Evolutionary conservation across 495 filamentous ascomycete genomes (phyloP).

Genomic region (Neurospora discreta): DNA sequence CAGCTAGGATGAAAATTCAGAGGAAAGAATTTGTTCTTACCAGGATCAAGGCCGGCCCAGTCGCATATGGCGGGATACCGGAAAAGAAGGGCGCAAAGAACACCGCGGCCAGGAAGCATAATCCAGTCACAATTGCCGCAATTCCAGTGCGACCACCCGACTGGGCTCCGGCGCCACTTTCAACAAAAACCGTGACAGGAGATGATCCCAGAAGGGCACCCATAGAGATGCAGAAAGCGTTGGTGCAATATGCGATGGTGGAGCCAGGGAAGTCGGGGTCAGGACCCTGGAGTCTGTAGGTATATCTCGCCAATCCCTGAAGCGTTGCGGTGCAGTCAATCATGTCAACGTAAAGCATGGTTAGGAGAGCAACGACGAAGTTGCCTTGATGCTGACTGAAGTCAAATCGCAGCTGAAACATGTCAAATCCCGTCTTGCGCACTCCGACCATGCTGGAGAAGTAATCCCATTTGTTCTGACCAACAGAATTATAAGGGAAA

Average conservation of each 20-base stretch:
- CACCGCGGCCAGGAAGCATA: slow-evolving; percentile 66
- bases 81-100: slow-evolving; percentile 81
- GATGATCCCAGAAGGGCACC: slow-evolving; percentile 64
- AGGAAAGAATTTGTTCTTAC: slow-evolving; percentile 28
- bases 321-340: slow-evolving; percentile 52
- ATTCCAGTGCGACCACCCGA: slow-evolving; percentile 73
- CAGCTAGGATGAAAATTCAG: background rate
- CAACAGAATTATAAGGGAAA: slow-evolving; percentile 58
- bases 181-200: slow-evolving; percentile 72
- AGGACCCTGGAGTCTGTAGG: slow-evolving; percentile 46
- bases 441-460: slow-evolving; percentile 39
- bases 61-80: slow-evolving; percentile 76
- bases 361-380: slow-evolving; percentile 68
- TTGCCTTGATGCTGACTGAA: slow-evolving; percentile 18
- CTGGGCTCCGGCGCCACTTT: slow-evolving; percentile 72
- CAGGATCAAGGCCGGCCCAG: slow-evolving; percentile 66
- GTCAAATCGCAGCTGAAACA: background rate
- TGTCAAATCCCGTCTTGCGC: background rate
- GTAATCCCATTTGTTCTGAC: slow-evolving; percentile 57
- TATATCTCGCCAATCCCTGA: slow-evolving; percentile 77
- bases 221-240: slow-evolving; percentile 65
- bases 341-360: slow-evolving; percentile 81
- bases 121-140: slow-evolving; percentile 59
- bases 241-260: slow-evolving; percentile 54
- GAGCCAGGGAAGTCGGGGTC: slow-evolving; percentile 54